Evolutionary conservation across 2,329 filamentous ascomycete genomes (phyloP), one percentile per base, ranked within the genome.

Genomic region (Cephalotrichum gorgonifer): DNA sequence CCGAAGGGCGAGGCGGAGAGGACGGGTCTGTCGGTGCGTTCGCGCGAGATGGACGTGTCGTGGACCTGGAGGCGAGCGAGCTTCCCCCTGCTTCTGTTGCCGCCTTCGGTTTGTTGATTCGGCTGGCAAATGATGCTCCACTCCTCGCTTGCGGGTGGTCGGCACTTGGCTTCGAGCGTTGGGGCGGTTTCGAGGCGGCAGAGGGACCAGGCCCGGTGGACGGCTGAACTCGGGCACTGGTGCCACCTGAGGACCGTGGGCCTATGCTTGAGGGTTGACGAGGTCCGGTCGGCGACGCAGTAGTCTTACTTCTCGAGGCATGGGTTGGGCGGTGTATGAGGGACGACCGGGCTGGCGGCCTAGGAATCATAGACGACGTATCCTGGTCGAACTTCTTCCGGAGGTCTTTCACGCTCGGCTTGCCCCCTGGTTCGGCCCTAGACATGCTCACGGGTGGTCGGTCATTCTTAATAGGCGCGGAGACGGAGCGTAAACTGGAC

Each of bases 371-470:
- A 17, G 48, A 46, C 6, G 60, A 54, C 43, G 63, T 69, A 55
- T 74, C 80, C 59, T 83, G 79, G 63, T 91, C 86, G 66, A 91
- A 93, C 49, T 78, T 82, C 64, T 83, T 87, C 58, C 86, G 82
- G 53, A 93, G 72, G 60, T 93, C 86, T 66, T 84, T 88, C 56
- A 93, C 85, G 52, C 84, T 90, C n/a, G 81, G 73, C 55, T 84
- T 75, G 41, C 60, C 55, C 11, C 57, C 54, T 55, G 66, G 35
- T 12, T 28, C 47, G 22, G 28, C 39, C 47, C 57, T 43, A 62
- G 60, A 47, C 59, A 58, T 39, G 59, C 60, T 67, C 49, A 60
- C 54, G 43, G 55, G 55, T 43, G 58, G 55, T 38, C 62, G 55
- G 54, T 64, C 70, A 56, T 71, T 70, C 52, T 75, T 74, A 46